phyloP scores from a whole-genome alignment of 345 rosid species.

The Excoecaria agallocha region DNA sequence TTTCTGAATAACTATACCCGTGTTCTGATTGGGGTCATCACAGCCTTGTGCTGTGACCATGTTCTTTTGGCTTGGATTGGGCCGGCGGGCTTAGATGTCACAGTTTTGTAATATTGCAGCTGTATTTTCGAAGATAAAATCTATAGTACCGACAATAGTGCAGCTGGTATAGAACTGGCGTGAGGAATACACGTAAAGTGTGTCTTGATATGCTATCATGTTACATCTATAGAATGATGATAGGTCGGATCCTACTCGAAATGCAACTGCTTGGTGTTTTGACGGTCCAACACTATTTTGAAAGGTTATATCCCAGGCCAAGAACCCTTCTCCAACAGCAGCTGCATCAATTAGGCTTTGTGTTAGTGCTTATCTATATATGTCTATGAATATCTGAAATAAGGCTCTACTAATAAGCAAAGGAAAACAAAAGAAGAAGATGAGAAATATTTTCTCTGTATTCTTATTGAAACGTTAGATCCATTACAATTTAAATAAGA shows the following conservation, averaged over 20 bases:
- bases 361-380: too few relatives aligned
- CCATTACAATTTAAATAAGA: too few relatives aligned
- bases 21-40: conserved; percentile 45
- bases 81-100: conserved; percentile 17
- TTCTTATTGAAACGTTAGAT: too few relatives aligned
- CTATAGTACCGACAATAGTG: conserved; percentile 26
- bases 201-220: conserved; percentile 27
- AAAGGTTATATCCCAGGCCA: conserved; percentile 24
- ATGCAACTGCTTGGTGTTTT: conserved; percentile 30
- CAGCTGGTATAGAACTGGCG: conserved; percentile 38
- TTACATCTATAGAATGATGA: conserved; percentile 30
- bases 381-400: too few relatives aligned
- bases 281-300: conserved; percentile 28
- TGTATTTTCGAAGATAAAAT: conserved; percentile 37
- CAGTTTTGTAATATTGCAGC: conserved; percentile 26
- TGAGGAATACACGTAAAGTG: conserved; percentile 18
- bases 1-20: conserved; percentile 66
- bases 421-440: too few relatives aligned
- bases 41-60: conserved; percentile 35
- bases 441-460: too few relatives aligned
- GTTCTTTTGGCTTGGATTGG: conserved; percentile 10
- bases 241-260: conserved; percentile 20
- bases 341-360: conserved; percentile 17
- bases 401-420: too few relatives aligned
- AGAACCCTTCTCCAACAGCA: conserved; percentile 21